phyloP scores from a whole-genome alignment of 2,329 filamentous ascomycete species.

The Ceratocystis cacaofunesta region DNA sequence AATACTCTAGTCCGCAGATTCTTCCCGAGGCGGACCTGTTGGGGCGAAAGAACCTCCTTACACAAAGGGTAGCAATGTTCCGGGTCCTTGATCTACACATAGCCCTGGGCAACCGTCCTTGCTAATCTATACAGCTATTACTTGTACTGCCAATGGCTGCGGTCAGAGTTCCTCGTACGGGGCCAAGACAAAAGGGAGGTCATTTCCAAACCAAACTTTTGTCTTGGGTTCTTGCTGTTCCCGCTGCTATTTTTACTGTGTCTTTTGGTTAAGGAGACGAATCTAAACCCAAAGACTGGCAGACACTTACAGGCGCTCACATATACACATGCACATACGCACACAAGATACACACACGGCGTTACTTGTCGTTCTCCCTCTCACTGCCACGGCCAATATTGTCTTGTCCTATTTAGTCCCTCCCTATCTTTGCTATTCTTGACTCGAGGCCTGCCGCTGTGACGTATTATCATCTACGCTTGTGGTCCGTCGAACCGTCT shows the following conservation, averaged over 20 bases:
- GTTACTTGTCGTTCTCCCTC: neutral
- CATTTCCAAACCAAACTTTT: neutral
- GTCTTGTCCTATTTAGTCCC: neutral
- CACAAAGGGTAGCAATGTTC: neutral
- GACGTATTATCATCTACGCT: neutral
- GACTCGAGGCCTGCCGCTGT: slow-evolving; percentile 1
- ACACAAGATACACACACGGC: neutral
- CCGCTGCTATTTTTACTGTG: neutral
- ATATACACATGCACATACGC: neutral
- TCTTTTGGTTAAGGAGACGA: neutral
- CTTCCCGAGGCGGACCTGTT: neutral
- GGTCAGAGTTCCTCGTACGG: neutral
- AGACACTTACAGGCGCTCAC: neutral
- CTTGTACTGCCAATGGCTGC: neutral
- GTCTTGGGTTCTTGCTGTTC: neutral
- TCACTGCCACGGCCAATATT: neutral
- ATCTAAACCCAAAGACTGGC: neutral
- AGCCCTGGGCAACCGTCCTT: neutral
- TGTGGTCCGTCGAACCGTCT: neutral
- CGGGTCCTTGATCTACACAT: neutral
- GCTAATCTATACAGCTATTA: neutral
- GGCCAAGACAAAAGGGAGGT: neutral
- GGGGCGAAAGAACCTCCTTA: neutral
- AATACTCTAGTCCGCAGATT: too few relatives aligned
- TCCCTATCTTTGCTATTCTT: neutral